These are phyloP conservation scores for Exophiala spinifera DNA, from an alignment of 2,329 filamentous ascomycete genomes.

Conservation along the genomic window DNA sequence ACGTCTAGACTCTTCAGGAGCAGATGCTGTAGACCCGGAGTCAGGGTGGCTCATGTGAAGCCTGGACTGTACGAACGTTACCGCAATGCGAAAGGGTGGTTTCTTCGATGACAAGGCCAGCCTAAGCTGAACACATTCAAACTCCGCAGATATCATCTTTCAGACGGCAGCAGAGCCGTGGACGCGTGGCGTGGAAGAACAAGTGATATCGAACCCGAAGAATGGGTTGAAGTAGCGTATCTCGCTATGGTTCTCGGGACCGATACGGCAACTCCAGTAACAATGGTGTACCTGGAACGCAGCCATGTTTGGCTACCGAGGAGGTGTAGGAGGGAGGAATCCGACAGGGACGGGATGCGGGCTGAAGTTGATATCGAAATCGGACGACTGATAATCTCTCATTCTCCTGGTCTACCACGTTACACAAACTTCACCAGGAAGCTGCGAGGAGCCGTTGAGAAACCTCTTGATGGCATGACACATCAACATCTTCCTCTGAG, in stretches of 20 bases:
- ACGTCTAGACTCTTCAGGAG: slow-evolving; percentile 12
- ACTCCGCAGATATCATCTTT: too few species aligned
- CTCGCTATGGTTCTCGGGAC: too few species aligned
- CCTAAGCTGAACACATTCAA: too few species aligned
- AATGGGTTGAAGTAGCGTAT: too few species aligned
- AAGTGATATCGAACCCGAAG: too few species aligned
- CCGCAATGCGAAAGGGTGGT: background rate
- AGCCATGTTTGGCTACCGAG: background rate
- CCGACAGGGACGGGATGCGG: too few species aligned
- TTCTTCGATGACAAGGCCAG: background rate
- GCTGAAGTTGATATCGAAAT: slow-evolving; percentile 5
- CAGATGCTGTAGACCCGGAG: slow-evolving; percentile 15
- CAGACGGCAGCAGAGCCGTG: too few species aligned
- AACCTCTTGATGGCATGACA: background rate
- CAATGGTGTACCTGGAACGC: background rate
- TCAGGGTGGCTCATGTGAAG: slow-evolving; percentile 6
- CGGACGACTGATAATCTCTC: background rate
- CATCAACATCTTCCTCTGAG: background rate
- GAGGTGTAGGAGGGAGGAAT: too few species aligned
- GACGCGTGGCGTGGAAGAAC: too few species aligned
- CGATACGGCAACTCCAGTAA: background rate
- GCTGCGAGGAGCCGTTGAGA: slow-evolving; percentile 12
- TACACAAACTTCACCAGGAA: slow-evolving; percentile 8
- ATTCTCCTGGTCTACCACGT: background rate
- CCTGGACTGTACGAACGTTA: background rate